Percentiles rank a stretch among this genome's conserved stretches.
phyloP scores from a whole-genome alignment of 305 asterid species.

The Fraxinus paxiana region DNA sequence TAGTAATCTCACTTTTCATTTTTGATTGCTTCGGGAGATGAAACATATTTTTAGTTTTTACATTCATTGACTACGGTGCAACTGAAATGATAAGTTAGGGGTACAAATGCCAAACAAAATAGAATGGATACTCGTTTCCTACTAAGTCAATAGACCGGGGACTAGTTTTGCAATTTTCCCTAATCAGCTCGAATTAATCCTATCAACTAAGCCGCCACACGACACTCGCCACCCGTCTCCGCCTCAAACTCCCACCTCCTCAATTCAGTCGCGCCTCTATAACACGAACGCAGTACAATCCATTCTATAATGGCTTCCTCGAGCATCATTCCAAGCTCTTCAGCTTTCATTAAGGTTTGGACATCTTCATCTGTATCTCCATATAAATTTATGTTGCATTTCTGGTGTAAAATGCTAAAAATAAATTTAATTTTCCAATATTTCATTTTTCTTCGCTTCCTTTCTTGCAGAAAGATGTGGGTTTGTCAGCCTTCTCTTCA shows the following conservation, averaged over 20 bases:
- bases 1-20: background rate
- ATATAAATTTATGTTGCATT: background rate
- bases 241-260: background rate
- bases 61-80: background rate
- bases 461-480: constrained; percentile 51
- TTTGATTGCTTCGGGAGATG: background rate
- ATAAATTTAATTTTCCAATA: background rate
- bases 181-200: background rate
- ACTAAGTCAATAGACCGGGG: background rate
- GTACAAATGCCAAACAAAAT: background rate
- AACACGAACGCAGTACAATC: background rate
- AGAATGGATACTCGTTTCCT: background rate
- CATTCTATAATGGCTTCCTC: constrained; percentile 42
- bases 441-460: background rate
- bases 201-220: background rate
- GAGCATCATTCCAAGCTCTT: constrained; percentile 38
- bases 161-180: background rate
- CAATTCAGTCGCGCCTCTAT: background rate
- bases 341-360: constrained; percentile 43
- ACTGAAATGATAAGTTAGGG: background rate
- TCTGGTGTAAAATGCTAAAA: background rate
- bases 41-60: too few relatives aligned
- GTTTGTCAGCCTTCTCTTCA: constrained; percentile 39
- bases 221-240: background rate
- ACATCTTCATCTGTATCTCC: background rate